These are phyloP conservation scores for Cutaneotrichosporon spelunceum DNA, from an alignment of 1,284 basidiomycete genomes.

Conservation along the genomic window DNA sequence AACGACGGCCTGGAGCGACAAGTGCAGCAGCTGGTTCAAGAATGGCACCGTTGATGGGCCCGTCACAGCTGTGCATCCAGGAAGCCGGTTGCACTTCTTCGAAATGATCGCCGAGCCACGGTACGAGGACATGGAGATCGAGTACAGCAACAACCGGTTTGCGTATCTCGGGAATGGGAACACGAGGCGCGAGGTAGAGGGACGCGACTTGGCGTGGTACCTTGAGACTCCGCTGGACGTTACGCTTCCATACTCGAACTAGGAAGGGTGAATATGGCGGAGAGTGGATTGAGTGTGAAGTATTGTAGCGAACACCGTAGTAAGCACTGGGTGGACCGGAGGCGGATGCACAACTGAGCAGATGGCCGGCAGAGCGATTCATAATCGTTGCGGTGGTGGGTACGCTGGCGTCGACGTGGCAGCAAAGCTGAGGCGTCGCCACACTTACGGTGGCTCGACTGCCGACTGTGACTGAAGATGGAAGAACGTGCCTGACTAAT, in stretches of 20 bases:
- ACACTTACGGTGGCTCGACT: neutral
- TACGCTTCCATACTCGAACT: neutral
- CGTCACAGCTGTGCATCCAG: constrained; percentile 27
- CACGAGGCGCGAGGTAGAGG: constrained; percentile 2
- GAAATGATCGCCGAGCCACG: constrained; percentile 33
- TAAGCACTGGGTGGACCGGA: no score
- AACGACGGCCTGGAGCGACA: constrained; percentile 29
- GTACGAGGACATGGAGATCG: constrained; percentile 39
- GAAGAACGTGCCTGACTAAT: neutral
- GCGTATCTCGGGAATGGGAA: constrained; percentile 6
- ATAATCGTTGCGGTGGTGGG: neutral
- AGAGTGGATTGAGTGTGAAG: neutral
- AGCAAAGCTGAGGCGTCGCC: neutral
- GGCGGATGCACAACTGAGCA: neutral
- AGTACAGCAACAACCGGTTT: constrained; percentile 3
- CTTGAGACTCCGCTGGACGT: neutral
- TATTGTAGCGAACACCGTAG: neutral
- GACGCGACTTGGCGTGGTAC: constrained; percentile 1
- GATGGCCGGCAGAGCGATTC: neutral
- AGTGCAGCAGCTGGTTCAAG: constrained; percentile 36
- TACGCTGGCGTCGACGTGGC: neutral
- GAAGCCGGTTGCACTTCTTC: constrained; percentile 27
- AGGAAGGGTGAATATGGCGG: neutral
- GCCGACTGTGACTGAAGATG: neutral
- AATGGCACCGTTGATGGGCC: constrained; percentile 16